Evolutionary conservation across 768 basidiomycete species (phyloP).

Genomic region (Termitomyces heimii): DNA sequence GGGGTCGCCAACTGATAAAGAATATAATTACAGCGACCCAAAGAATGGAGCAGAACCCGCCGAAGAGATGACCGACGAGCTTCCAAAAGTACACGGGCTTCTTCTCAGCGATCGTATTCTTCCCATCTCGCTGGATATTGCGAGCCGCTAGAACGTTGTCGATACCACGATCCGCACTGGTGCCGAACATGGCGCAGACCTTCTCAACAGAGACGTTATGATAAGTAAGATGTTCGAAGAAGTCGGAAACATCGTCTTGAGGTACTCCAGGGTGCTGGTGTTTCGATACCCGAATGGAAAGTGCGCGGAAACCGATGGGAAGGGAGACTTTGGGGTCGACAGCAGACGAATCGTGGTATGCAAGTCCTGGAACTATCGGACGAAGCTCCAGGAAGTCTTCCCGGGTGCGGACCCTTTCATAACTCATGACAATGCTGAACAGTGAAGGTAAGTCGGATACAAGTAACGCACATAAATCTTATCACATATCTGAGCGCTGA

Average conservation of each 20-base stretch:
- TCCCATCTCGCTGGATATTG: constrained; percentile 7
- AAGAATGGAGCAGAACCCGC: constrained; percentile 14
- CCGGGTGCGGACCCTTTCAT: background rate
- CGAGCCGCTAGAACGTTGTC: constrained; percentile 1
- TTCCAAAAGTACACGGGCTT: constrained; percentile 12
- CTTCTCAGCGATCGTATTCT: constrained; percentile 5
- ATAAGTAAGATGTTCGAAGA: constrained; percentile 4
- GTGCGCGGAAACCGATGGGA: constrained; percentile 8
- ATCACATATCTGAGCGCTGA: background rate
- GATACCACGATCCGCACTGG: constrained; percentile 4
- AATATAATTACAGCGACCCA: constrained; percentile 14
- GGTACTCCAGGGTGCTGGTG: background rate
- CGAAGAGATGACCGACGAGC: constrained; percentile 9
- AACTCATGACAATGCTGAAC: background rate
- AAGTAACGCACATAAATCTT: no score
- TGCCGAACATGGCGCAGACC: constrained; percentile 6
- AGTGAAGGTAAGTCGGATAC: background rate
- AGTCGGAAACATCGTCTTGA: background rate
- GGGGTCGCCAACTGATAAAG: constrained; percentile 13
- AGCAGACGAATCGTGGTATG: background rate
- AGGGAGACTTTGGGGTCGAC: background rate
- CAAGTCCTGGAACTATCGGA: background rate
- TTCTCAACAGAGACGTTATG: constrained; percentile 2
- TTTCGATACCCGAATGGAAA: constrained; percentile 6
- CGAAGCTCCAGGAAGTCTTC: background rate